Evolutionary conservation across 306 rosid genomes (phyloP), one percentile per base, ranked within the genome.

Genomic region (Albizia julibrissin): DNA sequence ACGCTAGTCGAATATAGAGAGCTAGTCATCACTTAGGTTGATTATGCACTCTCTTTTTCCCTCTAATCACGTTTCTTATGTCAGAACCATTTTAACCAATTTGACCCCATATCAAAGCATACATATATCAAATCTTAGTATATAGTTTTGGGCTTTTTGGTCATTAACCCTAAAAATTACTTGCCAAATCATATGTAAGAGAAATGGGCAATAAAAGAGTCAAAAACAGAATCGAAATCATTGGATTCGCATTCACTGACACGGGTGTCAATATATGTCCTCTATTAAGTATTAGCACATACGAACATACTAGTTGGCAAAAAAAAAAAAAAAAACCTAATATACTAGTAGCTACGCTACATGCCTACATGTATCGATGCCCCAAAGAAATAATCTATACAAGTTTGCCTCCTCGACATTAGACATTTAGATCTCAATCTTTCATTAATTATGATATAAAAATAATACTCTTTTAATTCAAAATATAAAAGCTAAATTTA

Each of bases 391-490:
- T 54, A 54, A 58, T 22, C 6, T 58, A 2, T n/a, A 58, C 10
- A 58, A 58, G 27, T 58, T 58, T 58, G 65, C 65, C 65, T 58
- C 12, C 27, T n/a, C 24, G 21, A 54, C 62, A 2, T 6, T 6
- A 54, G 27, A 54, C 62, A 54, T 54, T 6, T 21, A 21, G 52
- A 47, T 18, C 2, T 47, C 19, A 47, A 47, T 47, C 52, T 47
- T 47, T 19, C 19, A 47, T 13, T 47, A 16, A 16, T 11, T 43
- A 9, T 43, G 46, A 43, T 37, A 37, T 37, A 34, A 37, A 34
- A 6, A 33, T 5, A 37, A 37, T 0, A 6, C 37, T 3, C 3
- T 5, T 33, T 5, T 33, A 0, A 0, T 0, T 3, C 0, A 33
- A 33, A 33, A 4, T 33, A 0, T 33, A 33, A 33, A 0, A 33